These are phyloP conservation scores for Blastomyces emzantsi DNA, from an alignment of 2,329 filamentous ascomycete species.

Conservation along the genomic window DNA sequence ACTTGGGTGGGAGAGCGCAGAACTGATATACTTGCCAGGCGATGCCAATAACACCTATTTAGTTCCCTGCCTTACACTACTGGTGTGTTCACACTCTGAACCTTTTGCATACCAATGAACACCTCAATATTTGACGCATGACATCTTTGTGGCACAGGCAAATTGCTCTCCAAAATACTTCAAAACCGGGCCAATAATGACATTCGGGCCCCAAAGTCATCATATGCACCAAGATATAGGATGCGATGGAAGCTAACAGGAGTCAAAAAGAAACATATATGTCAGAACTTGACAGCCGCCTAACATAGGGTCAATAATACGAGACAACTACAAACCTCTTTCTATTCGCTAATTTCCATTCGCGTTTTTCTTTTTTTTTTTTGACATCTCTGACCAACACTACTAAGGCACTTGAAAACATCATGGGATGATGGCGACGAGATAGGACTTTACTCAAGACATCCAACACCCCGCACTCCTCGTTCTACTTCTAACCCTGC, in stretches of 20 bases:
- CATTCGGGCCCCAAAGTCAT: not conserved
- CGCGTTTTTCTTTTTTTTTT: too few relatives aligned
- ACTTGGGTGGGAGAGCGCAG: not conserved
- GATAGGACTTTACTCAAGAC: not conserved
- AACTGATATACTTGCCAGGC: not conserved
- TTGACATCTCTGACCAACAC: not conserved
- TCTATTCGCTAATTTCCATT: not conserved
- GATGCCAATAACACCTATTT: not conserved
- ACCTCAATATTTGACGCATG: not conserved
- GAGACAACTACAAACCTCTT: not conserved
- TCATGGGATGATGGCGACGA: not conserved
- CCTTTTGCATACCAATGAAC: not conserved
- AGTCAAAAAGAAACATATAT: not conserved
- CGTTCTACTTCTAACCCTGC: not conserved
- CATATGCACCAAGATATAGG: not conserved
- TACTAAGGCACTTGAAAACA: not conserved
- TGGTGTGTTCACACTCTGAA: not conserved
- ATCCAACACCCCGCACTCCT: not conserved
- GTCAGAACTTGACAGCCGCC: not conserved
- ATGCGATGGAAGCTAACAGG: not conserved
- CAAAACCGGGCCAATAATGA: not conserved
- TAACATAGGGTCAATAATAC: not conserved
- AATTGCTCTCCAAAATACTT: not conserved
- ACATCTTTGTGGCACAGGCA: slow-evolving; percentile 1
- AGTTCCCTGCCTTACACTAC: not conserved